phyloP scores from a whole-genome alignment of 2,329 filamentous ascomycete species.

The Ceratocystis diversiconidia region DNA sequence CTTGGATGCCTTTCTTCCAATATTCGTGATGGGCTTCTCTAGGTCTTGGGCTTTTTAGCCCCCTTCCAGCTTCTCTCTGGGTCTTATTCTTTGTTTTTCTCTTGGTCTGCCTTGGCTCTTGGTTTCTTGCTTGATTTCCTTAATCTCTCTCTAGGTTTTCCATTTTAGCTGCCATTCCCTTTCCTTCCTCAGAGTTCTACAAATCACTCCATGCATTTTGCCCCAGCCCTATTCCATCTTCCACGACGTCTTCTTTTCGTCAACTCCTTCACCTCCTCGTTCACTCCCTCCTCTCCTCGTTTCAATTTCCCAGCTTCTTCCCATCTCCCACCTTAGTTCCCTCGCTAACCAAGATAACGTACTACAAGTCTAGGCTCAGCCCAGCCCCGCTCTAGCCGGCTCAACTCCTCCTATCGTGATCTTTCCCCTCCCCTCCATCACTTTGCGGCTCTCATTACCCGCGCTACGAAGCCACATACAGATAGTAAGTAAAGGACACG shows the following conservation, averaged over 20 bases:
- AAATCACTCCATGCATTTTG: no score
- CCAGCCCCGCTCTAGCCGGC: background rate
- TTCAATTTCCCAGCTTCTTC: background rate
- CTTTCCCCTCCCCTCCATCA: background rate
- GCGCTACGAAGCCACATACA: background rate
- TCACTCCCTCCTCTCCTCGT: background rate
- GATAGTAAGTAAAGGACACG: background rate
- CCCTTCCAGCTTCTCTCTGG: background rate
- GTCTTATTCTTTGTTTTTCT: background rate
- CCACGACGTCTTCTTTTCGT: background rate
- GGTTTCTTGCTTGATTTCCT: background rate
- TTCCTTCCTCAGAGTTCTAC: no score
- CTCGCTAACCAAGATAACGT: background rate
- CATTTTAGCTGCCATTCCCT: background rate
- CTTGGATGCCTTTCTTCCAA: no score
- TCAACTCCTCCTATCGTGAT: background rate
- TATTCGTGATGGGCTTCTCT: no score
- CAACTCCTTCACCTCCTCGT: background rate
- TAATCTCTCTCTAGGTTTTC: background rate
- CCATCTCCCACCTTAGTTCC: background rate
- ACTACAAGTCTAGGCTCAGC: background rate
- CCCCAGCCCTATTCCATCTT: no score
- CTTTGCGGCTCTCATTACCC: background rate
- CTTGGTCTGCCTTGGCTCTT: background rate
- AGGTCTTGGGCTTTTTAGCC: background rate